These are phyloP conservation scores for Mycena vulgaris DNA, from an alignment of 768 basidiomycete genomes.

Conservation along the genomic window DNA sequence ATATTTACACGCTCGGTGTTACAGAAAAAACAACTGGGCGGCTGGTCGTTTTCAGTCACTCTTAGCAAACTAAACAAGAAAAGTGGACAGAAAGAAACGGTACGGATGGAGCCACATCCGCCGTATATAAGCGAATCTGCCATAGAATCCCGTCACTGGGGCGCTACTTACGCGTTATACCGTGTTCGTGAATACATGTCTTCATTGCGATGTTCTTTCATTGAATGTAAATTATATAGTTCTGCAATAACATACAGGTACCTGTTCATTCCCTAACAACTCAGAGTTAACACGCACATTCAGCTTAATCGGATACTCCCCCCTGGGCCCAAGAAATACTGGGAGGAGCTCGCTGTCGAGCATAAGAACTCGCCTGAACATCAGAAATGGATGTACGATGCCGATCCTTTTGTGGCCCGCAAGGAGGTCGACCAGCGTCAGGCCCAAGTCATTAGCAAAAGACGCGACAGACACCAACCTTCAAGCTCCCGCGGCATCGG, in stretches of 20 bases:
- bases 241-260: constrained; percentile 82
- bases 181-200: constrained; percentile 70
- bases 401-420: constrained; percentile 87
- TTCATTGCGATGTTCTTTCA: constrained; percentile 39
- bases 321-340: constrained; percentile 89
- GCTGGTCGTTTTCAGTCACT: constrained; percentile 77
- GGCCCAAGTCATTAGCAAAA: constrained; percentile 63
- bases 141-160: constrained; percentile 92
- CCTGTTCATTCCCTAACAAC: constrained; percentile 83
- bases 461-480: constrained; percentile 53
- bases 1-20: constrained; percentile 20
- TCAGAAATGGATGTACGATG: constrained; percentile 88
- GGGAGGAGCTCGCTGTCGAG: constrained; percentile 81
- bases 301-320: constrained; percentile 83
- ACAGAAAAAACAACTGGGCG: constrained; percentile 64
- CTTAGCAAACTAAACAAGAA: constrained; percentile 81
- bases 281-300: constrained; percentile 82
- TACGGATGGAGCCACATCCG: constrained; percentile 83
- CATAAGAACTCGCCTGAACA: constrained; percentile 79
- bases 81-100: constrained; percentile 75
- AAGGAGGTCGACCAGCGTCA: constrained; percentile 79
- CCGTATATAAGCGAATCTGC: constrained; percentile 76
- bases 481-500: constrained; percentile 8
- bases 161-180: constrained; percentile 89
- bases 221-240: constrained; percentile 61